Evolutionary conservation across 2,329 filamentous ascomycete genomes (phyloP), one percentile per base, ranked within the genome.

Genomic region (Xylariaceae sp.): DNA sequence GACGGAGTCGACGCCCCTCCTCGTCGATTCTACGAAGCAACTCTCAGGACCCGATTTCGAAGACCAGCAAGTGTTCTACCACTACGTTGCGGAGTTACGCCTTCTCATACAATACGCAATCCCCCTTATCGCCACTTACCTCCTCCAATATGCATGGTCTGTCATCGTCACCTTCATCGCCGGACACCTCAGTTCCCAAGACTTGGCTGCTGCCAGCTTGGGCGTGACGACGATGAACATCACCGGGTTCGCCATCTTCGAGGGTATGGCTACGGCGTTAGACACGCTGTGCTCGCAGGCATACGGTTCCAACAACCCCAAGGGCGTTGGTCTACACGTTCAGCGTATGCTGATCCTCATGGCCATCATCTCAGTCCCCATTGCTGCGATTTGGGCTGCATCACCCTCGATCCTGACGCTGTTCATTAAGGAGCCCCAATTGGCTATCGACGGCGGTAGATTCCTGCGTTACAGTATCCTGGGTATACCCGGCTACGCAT

Each of bases 221-320:
- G 79, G 79, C n/a, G 76, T 78, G 10, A 82, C 80, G 53, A 82
- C 80, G 0, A 78, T 81, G 64, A 82, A 79, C 62, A 82, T 84
- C 53, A 74, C 79, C 5, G 81, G 81, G 0, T 75, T 79, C 18
- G 77, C 81, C 0, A 71, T 81, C n/a, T 77, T 77, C 58, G 78
- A 81, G 64, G 80, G 80, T 17, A 76, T 82, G 67, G 78, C 79
- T 7, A 81, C 78, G 0, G 77, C 76, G n/a, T 68, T 82, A 15
- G 79, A 82, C 62, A 82, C 79, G 0, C 70, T 82, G 1, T 81
- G 79, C 62, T 76, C 79, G 15, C 79, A 82, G 63, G 77, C 79
- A 2, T 81, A 80, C 67, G 79, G 79, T 13, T 77, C 78, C 8
- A 78, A 78, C 0, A 76, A 78, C 52, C 73, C 75, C 49, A 70